phyloP scores from a whole-genome alignment of 352 stramenopile genomes.

The Pythium sukuiense region DNA sequence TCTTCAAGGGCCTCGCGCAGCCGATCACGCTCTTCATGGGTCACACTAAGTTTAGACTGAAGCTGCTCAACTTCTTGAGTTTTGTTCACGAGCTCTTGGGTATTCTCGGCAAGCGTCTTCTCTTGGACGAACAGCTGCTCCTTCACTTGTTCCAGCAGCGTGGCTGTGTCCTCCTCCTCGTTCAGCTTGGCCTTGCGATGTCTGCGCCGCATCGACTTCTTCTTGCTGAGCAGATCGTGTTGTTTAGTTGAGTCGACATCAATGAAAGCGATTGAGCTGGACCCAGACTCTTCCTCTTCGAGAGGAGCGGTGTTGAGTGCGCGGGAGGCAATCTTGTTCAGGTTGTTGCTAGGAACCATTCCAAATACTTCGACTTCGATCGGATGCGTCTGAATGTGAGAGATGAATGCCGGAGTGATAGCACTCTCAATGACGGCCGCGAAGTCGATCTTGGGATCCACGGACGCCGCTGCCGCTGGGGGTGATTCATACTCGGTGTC shows the following conservation, averaged over 20 bases:
- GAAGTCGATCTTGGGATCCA: constrained; percentile 67
- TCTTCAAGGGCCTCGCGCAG: constrained; percentile 49
- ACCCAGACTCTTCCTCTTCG: constrained; percentile 21
- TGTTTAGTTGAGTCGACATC: constrained; percentile 43
- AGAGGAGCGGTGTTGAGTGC: constrained; percentile 30
- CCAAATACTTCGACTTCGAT: constrained; percentile 62
- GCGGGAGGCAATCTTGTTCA: constrained; percentile 69
- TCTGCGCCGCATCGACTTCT: constrained; percentile 44
- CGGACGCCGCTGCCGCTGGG: constrained; percentile 41
- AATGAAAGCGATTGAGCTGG: constrained; percentile 51
- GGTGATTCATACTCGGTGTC: constrained; percentile 47
- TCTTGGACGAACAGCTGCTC: constrained; percentile 60
- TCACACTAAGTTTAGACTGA: constrained; percentile 35
- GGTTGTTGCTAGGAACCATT: constrained; percentile 74
- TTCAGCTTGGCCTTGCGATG: constrained; percentile 31
- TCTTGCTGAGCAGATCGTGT: constrained; percentile 43
- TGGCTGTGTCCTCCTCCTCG: constrained; percentile 34
- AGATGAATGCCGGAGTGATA: constrained; percentile 54
- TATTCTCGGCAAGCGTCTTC: constrained; percentile 55
- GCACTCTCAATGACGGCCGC: constrained; percentile 48
- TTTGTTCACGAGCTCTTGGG: constrained; percentile 60
- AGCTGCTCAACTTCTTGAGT: constrained; percentile 44
- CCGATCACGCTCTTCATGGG: constrained; percentile 32
- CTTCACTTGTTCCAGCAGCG: constrained; percentile 39
- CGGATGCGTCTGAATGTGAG: constrained; percentile 42